These are phyloP conservation scores for Arthrobotrys musiformis DNA, from an alignment of 2,329 filamentous ascomycete genomes.

Conservation along the genomic window DNA sequence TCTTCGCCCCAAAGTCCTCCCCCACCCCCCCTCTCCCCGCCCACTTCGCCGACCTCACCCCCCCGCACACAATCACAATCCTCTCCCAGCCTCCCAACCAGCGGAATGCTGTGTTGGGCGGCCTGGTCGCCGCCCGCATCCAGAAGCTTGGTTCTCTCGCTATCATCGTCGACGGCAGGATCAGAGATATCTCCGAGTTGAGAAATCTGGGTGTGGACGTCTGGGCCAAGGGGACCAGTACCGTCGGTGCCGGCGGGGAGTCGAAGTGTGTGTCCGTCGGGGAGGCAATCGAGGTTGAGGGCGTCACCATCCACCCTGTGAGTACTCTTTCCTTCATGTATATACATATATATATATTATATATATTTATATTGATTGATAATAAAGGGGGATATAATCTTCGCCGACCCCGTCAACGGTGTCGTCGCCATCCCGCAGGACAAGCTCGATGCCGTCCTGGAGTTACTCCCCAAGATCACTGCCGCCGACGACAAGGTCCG, in stretches of 20 bases:
- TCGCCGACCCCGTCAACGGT: constrained; percentile 76
- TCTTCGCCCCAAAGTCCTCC: constrained; percentile 72
- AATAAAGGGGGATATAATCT: constrained; percentile 72
- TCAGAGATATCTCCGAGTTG: constrained; percentile 70
- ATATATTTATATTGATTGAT: constrained; percentile 60
- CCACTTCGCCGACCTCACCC: constrained; percentile 76
- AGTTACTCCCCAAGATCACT: constrained; percentile 69
- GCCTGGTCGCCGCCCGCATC: constrained; percentile 79
- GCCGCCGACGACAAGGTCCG: constrained; percentile 72
- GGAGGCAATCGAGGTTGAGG: constrained; percentile 62
- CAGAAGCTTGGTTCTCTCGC: constrained; percentile 71
- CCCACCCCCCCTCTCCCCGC: constrained; percentile 63
- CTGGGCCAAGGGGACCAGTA: constrained; percentile 70
- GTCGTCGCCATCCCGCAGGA: constrained; percentile 74
- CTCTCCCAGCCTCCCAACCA: constrained; percentile 74
- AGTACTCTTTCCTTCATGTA: constrained; percentile 16
- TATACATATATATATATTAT: constrained; percentile 59
- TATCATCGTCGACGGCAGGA: constrained; percentile 75
- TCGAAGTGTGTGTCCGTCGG: constrained; percentile 69
- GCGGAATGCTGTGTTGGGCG: constrained; percentile 77
- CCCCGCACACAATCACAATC: constrained; percentile 72
- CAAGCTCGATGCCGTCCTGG: constrained; percentile 71
- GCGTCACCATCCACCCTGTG: constrained; percentile 62
- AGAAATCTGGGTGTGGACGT: constrained; percentile 71
- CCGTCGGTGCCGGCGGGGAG: constrained; percentile 70